Evolutionary conservation across 352 stramenopile genomes (phyloP).

Genomic region (Pythium periplocum): DNA sequence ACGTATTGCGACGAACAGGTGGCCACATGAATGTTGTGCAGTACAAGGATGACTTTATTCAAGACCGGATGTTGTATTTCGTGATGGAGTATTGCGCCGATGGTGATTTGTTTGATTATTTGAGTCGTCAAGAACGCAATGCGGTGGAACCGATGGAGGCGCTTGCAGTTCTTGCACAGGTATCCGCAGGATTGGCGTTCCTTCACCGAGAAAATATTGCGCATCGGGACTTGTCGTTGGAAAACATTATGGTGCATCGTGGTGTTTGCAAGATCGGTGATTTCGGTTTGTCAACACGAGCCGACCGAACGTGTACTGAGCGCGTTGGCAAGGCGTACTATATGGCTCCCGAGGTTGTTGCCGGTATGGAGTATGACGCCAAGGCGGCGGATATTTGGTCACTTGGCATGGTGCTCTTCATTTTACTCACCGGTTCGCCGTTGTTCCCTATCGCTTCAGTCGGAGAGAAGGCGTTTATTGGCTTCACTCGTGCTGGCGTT

Average conservation of each 20-base stretch:
- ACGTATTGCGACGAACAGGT: slow-evolving; percentile 24
- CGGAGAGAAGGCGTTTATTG: slow-evolving; percentile 23
- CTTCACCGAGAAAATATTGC: slow-evolving; percentile 37
- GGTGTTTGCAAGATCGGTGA: slow-evolving; percentile 47
- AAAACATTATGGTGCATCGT: slow-evolving; percentile 35
- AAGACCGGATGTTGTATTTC: slow-evolving; percentile 37
- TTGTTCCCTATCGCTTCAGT: slow-evolving; percentile 29
- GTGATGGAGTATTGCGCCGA: slow-evolving; percentile 46
- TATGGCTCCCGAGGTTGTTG: slow-evolving; percentile 58
- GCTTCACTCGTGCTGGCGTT: slow-evolving; percentile 17
- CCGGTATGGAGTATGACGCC: slow-evolving; percentile 33
- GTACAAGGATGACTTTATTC: slow-evolving; percentile 43
- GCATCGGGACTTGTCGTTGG: slow-evolving; percentile 47
- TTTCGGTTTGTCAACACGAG: slow-evolving; percentile 39
- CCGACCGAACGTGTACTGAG: slow-evolving; percentile 19
- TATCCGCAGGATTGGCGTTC: slow-evolving; percentile 33
- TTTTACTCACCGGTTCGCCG: slow-evolving; percentile 55
- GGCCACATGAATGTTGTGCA: slow-evolving; percentile 42
- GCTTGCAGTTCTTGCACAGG: slow-evolving; percentile 31
- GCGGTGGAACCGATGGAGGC: slow-evolving; percentile 22
- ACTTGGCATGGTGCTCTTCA: slow-evolving; percentile 59
- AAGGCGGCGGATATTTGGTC: slow-evolving; percentile 57
- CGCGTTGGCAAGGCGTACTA: slow-evolving; percentile 60
- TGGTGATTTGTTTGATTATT: slow-evolving; percentile 40
- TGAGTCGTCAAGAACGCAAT: slow-evolving; percentile 6